Conservation (phyloP, 1,284 basidiomycete species). For the Thecaphora thlaspeos region DNA sequence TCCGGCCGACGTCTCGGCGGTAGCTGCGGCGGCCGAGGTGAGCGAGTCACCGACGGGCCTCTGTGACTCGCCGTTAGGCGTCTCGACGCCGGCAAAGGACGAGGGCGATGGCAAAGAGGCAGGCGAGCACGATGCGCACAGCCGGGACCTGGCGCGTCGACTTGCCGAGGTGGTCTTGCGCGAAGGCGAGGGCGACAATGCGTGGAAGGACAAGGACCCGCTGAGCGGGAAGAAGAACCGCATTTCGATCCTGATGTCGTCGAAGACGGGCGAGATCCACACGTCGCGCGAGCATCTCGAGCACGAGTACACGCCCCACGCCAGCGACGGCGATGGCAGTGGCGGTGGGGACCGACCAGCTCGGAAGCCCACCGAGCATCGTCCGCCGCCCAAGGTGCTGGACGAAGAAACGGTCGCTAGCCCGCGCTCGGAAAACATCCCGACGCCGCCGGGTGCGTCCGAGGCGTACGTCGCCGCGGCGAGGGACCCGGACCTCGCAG, state of each 20-base stretch:
- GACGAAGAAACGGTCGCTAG: conserved; percentile 20
- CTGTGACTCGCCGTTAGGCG: neutral
- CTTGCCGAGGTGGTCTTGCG: neutral
- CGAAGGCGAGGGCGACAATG: neutral
- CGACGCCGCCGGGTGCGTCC: conserved; percentile 17
- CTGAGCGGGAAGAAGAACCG: neutral
- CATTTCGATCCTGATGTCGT: neutral
- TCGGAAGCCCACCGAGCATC: conserved; percentile 7
- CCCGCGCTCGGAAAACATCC: conserved; percentile 9
- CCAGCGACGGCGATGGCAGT: neutral
- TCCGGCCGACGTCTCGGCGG: neutral
- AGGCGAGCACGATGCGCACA: neutral
- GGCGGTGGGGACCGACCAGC: neutral
- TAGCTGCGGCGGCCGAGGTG: neutral
- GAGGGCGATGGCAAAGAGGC: neutral
- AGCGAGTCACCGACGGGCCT: neutral
- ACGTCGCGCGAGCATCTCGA: neutral
- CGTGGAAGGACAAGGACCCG: neutral
- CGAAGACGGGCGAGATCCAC: neutral
- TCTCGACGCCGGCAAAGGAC: neutral
- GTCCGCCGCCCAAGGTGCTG: conserved; percentile 19
- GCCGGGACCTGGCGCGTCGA: neutral
- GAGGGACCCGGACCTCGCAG: neutral
- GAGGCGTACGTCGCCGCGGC: conserved; percentile 8
- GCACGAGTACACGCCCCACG: neutral